A percentile compares a stretch with the other conserved stretches of the same genome.
Conservation (phyloP, 306 rosid genomes). For the Prunus persica region Prunus_persica_NCBIv2 NC_034009.1:19489501-19490000, state of each 20-base stretch:
- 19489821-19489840: conserved; percentile 37
- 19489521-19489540: conserved; percentile 62
- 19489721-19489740: conserved; percentile 38
- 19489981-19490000: conserved; percentile 19
- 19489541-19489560: conserved; percentile 65
- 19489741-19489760: conserved; percentile 46
- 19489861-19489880: conserved; percentile 94
- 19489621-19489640: conserved; percentile 35
- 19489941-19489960: conserved; percentile 77
- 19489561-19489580: conserved; percentile 40
- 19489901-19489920: conserved; percentile 88
- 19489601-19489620: conserved; percentile 43
- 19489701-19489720: conserved; percentile 53
- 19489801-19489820: conserved; percentile 47
- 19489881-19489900: conserved; percentile 91
- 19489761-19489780: conserved; percentile 42
- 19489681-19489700: conserved; percentile 49
- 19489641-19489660: conserved; percentile 38
- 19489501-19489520: conserved; percentile 44
- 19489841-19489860: conserved; percentile 77
- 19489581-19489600: conserved; percentile 49
- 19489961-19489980: conserved; percentile 18
- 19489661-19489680: conserved; percentile 55
- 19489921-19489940: conserved; percentile 79
- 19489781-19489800: conserved; percentile 40